Conservation (phyloP, 2,329 filamentous ascomycete species). For the Diaporthe nobilis region DNA sequence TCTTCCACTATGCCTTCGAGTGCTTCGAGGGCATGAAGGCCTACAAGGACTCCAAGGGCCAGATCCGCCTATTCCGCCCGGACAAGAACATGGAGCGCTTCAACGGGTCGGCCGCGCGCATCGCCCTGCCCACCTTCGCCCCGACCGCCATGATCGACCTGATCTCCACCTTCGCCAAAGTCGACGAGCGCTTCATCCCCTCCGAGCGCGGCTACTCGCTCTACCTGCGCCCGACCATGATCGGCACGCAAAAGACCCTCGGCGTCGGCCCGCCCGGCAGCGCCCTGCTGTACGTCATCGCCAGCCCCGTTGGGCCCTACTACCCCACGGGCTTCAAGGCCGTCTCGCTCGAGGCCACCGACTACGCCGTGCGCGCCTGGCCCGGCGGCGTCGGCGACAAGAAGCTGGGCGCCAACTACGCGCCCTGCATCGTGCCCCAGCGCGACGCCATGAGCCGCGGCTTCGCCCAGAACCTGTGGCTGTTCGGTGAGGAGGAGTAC, state of each 20-base stretch:
- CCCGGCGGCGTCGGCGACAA: constrained; percentile 97
- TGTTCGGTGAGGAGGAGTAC: constrained; percentile 95
- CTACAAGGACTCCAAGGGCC: constrained; percentile 87
- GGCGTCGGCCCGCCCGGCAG: constrained; percentile 94
- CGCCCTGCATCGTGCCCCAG: constrained; percentile 98
- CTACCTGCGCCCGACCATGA: constrained; percentile 96
- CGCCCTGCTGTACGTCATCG: constrained; percentile 94
- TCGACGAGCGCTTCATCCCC: constrained; percentile 93
- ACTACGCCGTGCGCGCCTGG: constrained; percentile 97
- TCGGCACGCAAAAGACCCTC: constrained; percentile 94
- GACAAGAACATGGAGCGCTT: constrained; percentile 96
- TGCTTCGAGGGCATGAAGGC: constrained; percentile 99
- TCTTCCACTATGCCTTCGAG: constrained; percentile 98
- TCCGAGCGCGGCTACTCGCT: constrained; percentile 89
- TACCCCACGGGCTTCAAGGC: constrained; percentile 99
- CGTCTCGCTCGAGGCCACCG: constrained; percentile 92
- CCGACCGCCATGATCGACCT: constrained; percentile 81
- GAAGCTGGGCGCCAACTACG: constrained; percentile 99
- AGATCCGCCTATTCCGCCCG: constrained; percentile 90
- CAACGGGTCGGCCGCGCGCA: constrained; percentile 91
- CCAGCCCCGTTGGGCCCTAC: constrained; percentile 96
- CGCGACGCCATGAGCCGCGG: constrained; percentile 90
- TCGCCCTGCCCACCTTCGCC: constrained; percentile 92
- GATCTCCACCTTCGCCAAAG: constrained; percentile 82
- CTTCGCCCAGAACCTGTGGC: constrained; percentile 98